phyloP scores from a whole-genome alignment of 2,329 filamentous ascomycete genomes.

The Pseudopithomyces maydicus region DNA sequence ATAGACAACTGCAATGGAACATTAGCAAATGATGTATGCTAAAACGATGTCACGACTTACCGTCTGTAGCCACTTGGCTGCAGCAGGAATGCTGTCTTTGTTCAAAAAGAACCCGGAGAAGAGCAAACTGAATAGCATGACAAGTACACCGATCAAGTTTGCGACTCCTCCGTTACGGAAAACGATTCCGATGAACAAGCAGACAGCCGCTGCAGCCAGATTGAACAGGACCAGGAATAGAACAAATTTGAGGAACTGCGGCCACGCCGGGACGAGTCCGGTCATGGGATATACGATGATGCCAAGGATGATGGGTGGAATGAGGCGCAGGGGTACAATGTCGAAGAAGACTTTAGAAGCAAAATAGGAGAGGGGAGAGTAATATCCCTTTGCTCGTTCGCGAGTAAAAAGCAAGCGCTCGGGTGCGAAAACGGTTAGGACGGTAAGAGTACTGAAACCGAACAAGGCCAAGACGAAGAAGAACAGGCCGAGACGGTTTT shows the following conservation, averaged over 20 bases:
- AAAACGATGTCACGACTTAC: slow-evolving; percentile 51
- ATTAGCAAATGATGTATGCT: slow-evolving; percentile 11
- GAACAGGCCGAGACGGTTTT: slow-evolving; percentile 95
- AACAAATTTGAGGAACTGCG: slow-evolving; percentile 89
- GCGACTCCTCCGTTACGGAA: slow-evolving; percentile 91
- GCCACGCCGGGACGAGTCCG: slow-evolving; percentile 78
- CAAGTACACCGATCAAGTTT: slow-evolving; percentile 88
- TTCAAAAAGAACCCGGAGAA: slow-evolving; percentile 95
- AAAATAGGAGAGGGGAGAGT: slow-evolving; percentile 92
- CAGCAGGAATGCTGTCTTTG: slow-evolving; percentile 85
- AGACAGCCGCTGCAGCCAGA: slow-evolving; percentile 89
- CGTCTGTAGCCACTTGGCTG: slow-evolving; percentile 86
- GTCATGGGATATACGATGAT: slow-evolving; percentile 98
- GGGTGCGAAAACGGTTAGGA: slow-evolving; percentile 88
- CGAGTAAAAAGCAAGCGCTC: slow-evolving; percentile 90
- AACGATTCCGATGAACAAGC: slow-evolving; percentile 93
- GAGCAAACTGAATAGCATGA: slow-evolving; percentile 96
- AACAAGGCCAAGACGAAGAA: slow-evolving; percentile 96
- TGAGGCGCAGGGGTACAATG: slow-evolving; percentile 89
- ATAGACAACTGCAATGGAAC: slow-evolving; percentile 72
- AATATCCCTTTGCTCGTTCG: slow-evolving; percentile 96
- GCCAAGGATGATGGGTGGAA: slow-evolving; percentile 93
- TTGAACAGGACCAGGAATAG: slow-evolving; percentile 95
- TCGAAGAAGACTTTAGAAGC: slow-evolving; percentile 97
- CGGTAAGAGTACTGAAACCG: slow-evolving; percentile 94